These are phyloP conservation scores for Lactifluus pinguis DNA, from an alignment of 768 basidiomycete genomes.

Conservation along the genomic window DNA sequence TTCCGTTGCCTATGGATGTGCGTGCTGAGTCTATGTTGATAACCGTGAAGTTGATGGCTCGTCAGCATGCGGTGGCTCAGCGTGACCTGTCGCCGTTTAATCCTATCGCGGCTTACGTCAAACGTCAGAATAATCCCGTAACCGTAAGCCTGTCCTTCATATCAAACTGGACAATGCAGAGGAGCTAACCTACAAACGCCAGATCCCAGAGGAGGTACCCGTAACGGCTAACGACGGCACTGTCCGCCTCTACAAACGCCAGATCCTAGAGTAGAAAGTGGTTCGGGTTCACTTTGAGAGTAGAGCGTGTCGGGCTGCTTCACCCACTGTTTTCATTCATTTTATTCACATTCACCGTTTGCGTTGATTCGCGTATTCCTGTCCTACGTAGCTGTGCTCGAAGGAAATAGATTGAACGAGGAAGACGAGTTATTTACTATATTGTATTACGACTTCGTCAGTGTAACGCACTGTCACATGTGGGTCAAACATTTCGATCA, in stretches of 20 bases:
- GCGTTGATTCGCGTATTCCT: conserved; percentile 6
- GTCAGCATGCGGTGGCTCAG: conserved; percentile 2
- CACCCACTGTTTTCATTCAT: conserved; percentile 2
- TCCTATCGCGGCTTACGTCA: conserved; percentile 34
- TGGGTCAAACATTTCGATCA: no score
- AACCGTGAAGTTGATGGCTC: not conserved
- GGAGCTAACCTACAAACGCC: not conserved
- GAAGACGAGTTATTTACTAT: not conserved
- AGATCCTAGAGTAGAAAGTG: not conserved
- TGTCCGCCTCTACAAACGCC: no score
- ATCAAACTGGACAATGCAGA: no score
- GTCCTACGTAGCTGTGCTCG: conserved; percentile 1
- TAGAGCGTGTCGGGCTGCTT: not conserved
- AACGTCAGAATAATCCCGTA: no score
- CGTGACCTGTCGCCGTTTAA: conserved; percentile 31
- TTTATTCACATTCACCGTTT: not conserved
- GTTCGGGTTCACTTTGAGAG: not conserved
- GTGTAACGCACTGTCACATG: no score
- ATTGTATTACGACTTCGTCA: no score
- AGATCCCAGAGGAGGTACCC: not conserved
- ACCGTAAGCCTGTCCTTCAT: no score
- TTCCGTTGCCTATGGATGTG: conserved; percentile 35
- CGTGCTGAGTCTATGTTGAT: not conserved
- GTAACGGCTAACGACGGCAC: no score
- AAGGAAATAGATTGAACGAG: conserved; percentile 1